Evolutionary conservation across 768 basidiomycete species (phyloP), one percentile per base, ranked within the genome.

Genomic region (Auricularia heimuer): DNA sequence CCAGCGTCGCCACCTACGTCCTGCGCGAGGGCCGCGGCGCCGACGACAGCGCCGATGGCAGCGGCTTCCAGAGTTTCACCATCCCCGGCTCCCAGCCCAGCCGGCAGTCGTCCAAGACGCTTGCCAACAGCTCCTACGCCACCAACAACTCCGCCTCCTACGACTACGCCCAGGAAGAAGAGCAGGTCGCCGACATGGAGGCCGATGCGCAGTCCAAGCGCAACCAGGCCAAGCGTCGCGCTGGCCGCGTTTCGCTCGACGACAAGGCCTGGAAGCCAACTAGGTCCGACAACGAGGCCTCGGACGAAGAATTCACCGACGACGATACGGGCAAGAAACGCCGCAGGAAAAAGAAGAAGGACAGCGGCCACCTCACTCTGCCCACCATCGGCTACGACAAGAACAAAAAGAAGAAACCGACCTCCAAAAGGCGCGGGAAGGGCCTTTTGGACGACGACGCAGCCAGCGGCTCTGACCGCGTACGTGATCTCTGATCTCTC

Each of bases 101-200:
- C 47, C 62, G 58, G 34, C 63, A 58, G 44, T 34, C 34, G 18
- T 63, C 66, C 14, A 66, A 66, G 36, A 42, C 62, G 8, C 8
- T 14, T 14, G 64, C 63, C 36, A 67, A 64, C 36, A 71, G 71
- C 54, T 76, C 78, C 16, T 29, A 29, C 39, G 39, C 39, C 16
- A 61, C 63, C 36, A 67, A 64, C 36, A 71, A 72, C 54, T 76
- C 78, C 16, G 90, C 87, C 68, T 60, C 56, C 7, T 92, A 92
- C 73, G 89, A 90, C 73, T 94, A 93, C 71, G 82, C 83, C 8
- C 84, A 81, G 4, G 90, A 94, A 71, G 90, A 94, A 70, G 79
- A 81, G 33, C 45, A 68, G 21, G 66, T 73, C 21, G 61, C 63
- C 29, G 39, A 56, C 8, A 14, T 66, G 42, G 68, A 71, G 51